Evolutionary conservation across 768 basidiomycete species (phyloP).

Genomic region (Lepiota subincarnata): DNA sequence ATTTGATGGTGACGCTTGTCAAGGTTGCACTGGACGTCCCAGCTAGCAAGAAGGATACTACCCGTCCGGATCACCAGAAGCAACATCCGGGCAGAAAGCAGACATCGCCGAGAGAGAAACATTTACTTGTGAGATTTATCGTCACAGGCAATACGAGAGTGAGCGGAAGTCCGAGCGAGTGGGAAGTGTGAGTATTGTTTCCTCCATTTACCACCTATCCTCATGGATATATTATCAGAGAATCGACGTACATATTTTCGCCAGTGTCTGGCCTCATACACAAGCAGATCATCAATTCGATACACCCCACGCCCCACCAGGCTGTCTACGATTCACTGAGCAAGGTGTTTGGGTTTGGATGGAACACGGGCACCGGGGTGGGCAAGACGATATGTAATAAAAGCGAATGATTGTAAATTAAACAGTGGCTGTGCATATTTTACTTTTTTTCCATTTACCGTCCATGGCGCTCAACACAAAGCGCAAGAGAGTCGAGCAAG

Average conservation of each 20-base stretch:
- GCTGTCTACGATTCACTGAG: slow-evolving; percentile 59
- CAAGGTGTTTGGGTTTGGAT: slow-evolving; percentile 34
- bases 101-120: slow-evolving; percentile 48
- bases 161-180: slow-evolving; percentile 57
- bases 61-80: not conserved
- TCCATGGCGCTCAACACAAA: slow-evolving; percentile 22
- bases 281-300: slow-evolving; percentile 66
- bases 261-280: slow-evolving; percentile 60
- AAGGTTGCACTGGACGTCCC: slow-evolving; percentile 41
- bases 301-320: slow-evolving; percentile 71
- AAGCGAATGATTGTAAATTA: slow-evolving; percentile 3
- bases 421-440: slow-evolving; percentile 13
- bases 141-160: slow-evolving; percentile 61
- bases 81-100: slow-evolving; percentile 14
- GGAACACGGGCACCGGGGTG: slow-evolving; percentile 11
- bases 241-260: slow-evolving; percentile 73
- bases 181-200: slow-evolving; percentile 59
- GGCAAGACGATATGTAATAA: slow-evolving; percentile 4
- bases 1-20: slow-evolving; percentile 52
- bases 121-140: slow-evolving; percentile 47
- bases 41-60: not conserved
- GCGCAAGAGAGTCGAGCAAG: slow-evolving; percentile 19
- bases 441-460: not conserved
- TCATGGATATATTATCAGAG: slow-evolving; percentile 30
- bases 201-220: not conserved